These are phyloP conservation scores for Podila epicladia DNA, from an alignment of 192 early-diverging fungal species.

Conservation along the genomic window DNA sequence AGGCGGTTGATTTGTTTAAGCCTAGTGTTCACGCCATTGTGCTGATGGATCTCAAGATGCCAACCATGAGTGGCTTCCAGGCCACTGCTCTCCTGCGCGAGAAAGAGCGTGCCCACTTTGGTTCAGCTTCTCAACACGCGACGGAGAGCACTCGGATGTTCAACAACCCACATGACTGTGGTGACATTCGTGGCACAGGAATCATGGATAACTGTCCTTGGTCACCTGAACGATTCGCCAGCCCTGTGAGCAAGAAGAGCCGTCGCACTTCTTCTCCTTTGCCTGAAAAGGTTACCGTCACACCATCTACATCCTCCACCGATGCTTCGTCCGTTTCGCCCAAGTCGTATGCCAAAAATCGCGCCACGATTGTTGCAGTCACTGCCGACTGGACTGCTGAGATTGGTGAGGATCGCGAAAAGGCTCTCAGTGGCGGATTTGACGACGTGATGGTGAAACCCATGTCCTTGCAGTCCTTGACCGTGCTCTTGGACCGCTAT, in stretches of 20 bases:
- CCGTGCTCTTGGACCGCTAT: conserved; percentile 29
- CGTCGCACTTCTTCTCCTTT: conserved; percentile 4
- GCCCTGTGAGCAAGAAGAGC: not conserved
- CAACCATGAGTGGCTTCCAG: conserved; percentile 38
- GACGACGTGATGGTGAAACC: conserved; percentile 53
- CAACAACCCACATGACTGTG: not conserved
- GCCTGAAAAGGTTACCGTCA: not conserved
- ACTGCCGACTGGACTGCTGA: conserved; percentile 40
- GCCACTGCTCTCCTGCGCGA: conserved; percentile 30
- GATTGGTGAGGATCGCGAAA: conserved; percentile 44
- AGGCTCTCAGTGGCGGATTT: conserved; percentile 27
- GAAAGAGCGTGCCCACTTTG: conserved; percentile 16
- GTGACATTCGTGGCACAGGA: no score
- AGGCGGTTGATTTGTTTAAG: conserved; percentile 32
- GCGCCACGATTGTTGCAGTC: conserved; percentile 32
- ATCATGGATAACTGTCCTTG: conserved; percentile 13
- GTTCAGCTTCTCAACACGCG: no score
- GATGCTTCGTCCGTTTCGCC: not conserved
- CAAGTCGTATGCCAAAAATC: not conserved
- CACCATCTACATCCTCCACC: not conserved
- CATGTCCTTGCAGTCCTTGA: conserved; percentile 38
- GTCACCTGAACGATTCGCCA: conserved; percentile 41
- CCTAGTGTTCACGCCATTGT: conserved; percentile 31
- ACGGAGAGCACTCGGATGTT: not conserved
- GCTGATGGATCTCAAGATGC: conserved; percentile 51